Evolutionary conservation across 83 land plant genomes (phyloP).

Genomic region (Thuja plicata): DNA sequence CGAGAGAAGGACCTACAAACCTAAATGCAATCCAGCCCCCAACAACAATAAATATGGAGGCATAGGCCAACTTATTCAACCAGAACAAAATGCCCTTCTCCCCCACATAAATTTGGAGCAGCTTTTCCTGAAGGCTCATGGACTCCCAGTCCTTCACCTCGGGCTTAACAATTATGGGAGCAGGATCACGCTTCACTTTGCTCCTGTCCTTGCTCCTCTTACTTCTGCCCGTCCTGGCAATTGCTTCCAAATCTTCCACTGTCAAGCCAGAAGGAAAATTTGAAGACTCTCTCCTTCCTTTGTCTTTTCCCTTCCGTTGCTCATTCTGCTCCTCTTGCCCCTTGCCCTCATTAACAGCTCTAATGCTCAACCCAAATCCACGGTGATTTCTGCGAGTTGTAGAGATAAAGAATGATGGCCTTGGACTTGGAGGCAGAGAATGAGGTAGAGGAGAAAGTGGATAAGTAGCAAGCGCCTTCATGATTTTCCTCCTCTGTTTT

Average conservation of each 20-base stretch:
- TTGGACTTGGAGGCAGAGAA: neutral
- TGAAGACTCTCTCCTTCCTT: neutral
- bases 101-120: constrained; percentile 78
- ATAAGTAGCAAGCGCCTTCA: neutral
- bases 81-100: constrained; percentile 92
- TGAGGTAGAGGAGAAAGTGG: neutral
- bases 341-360: neutral
- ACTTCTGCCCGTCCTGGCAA: constrained; percentile 13
- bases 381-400: neutral
- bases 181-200: neutral
- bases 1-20: constrained; percentile 90
- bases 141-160: constrained; percentile 71
- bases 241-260: neutral
- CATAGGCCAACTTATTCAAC: constrained; percentile 96
- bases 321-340: neutral
- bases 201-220: constrained; percentile 17
- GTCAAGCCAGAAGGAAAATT: neutral
- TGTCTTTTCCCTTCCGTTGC: neutral
- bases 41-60: constrained; percentile 75
- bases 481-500: neutral
- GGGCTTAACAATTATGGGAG: constrained; percentile 9
- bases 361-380: neutral
- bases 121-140: constrained; percentile 80
- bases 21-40: constrained; percentile 95
- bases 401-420: neutral